phyloP scores from a whole-genome alignment of 2,329 filamentous ascomycete genomes.

The Dothiorella sarmentorum region DNA sequence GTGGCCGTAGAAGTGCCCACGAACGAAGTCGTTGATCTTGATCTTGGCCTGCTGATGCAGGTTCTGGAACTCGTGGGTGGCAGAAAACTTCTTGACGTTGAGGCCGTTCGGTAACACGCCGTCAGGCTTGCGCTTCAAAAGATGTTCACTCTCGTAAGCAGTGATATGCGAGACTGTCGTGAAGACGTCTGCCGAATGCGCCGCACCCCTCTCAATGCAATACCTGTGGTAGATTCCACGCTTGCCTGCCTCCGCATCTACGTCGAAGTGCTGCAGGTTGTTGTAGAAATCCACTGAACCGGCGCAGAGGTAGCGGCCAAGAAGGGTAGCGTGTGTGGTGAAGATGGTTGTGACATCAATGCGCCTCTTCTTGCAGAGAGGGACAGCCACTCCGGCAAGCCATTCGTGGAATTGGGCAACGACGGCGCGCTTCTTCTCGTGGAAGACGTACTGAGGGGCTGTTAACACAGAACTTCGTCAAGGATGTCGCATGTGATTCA shows the following conservation, averaged over 20 bases:
- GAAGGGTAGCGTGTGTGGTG: slow-evolving; percentile 92
- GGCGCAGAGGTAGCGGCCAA: slow-evolving; percentile 93
- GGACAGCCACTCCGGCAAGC: slow-evolving; percentile 90
- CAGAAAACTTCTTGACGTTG: slow-evolving; percentile 98
- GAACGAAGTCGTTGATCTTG: slow-evolving; percentile 97
- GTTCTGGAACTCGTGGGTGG: slow-evolving; percentile 98
- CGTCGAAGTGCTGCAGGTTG: slow-evolving; percentile 94
- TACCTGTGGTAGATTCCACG: slow-evolving; percentile 98
- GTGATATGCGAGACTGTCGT: slow-evolving; percentile 99
- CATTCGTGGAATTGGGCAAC: slow-evolving; percentile 99
- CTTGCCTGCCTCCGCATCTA: slow-evolving; percentile 94
- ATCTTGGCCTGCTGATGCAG: slow-evolving; percentile 94
- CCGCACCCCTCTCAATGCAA: slow-evolving; percentile 92
- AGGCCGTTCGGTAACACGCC: slow-evolving; percentile 94
- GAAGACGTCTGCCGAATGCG: slow-evolving; percentile 92
- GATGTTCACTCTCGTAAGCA: slow-evolving; percentile 94
- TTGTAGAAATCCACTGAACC: slow-evolving; percentile 99
- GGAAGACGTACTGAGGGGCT: slow-evolving; percentile 72
- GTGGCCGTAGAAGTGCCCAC: slow-evolving; percentile 97
- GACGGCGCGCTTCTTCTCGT: slow-evolving; percentile 86
- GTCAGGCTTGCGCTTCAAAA: slow-evolving; percentile 95
- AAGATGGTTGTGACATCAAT: slow-evolving; percentile 98
- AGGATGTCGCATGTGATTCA: slow-evolving; percentile 42
- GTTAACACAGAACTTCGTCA: slow-evolving; percentile 22
- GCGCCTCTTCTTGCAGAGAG: slow-evolving; percentile 85